Evolutionary conservation across 164 flowering plant genomes (phyloP), one percentile per base, ranked within the genome.

Genomic region (Akebia trifoliata): DNA sequence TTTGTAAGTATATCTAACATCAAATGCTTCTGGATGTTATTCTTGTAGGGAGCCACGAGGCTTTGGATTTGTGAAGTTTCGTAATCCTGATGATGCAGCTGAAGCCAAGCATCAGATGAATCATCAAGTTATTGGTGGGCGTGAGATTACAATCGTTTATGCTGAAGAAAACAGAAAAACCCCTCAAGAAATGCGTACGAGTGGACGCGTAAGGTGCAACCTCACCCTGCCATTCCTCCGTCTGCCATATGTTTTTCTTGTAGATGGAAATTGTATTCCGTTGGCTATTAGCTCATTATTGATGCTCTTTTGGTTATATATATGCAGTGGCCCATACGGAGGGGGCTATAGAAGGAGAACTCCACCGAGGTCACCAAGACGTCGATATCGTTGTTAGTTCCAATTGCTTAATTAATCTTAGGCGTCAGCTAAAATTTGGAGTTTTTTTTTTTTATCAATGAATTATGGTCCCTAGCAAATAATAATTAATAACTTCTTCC

Each of bases 81-180:
- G 85, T 18, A 66, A 77, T 78, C 72, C 74, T 39, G 94, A 83
- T 42, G 96, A 91, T 84, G 96, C 97, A 3, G 85, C 88, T 61
- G 86, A 88, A 63, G 96, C 97, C 31, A 88, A 91, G 66, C 76
- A 74, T 37, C 85, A 78, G 11, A 62, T 91, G 77, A 78, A 91
- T 61, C 86, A 83, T 67, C 70, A 76, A 37, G 62, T 84, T 53
- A 82, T 91, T 72, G 94, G 90, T 60, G 95, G 97, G 31, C 88
- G 97, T 50, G 96, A 91, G 60, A 88, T 91, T 54, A 71, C 80
- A 54, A 84, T 88, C 63, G 97, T 83, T 50, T 91, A 74, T 83
- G 97, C 97, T 58, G 97, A 86, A 79, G 97, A 88, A 69, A 91
- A 88, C 59, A 73, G 97, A 57, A 91, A 88, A 68, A 88, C 97